Evolutionary conservation across 495 filamentous ascomycete genomes (phyloP).

Genomic region (Penicillium lividum): DNA sequence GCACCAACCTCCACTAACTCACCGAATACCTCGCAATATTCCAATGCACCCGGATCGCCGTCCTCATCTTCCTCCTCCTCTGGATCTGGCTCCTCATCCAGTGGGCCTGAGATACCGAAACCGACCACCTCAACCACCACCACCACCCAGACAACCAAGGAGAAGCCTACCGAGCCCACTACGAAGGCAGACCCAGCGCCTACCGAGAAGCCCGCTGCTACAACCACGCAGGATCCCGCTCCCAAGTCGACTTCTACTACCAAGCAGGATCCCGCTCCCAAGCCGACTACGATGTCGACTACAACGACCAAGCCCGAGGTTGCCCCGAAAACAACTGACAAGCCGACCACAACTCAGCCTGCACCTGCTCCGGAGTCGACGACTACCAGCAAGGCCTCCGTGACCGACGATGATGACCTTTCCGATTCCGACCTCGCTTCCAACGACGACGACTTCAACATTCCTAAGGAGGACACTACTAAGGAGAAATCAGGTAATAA

Average conservation of each 20-base stretch:
- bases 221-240: slow-evolving; percentile 2
- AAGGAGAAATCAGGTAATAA: no score
- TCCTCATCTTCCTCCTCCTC: slow-evolving; percentile 35
- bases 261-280: slow-evolving; percentile 1
- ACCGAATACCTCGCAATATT: slow-evolving; percentile 27
- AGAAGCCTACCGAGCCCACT: slow-evolving; percentile 6
- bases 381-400: slow-evolving; percentile 3
- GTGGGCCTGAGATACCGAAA: slow-evolving; percentile 18
- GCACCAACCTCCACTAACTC: slow-evolving; percentile 34
- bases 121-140: background rate
- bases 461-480: background rate
- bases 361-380: slow-evolving; percentile 9
- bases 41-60: slow-evolving; percentile 31
- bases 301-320: slow-evolving; percentile 2
- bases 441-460: background rate
- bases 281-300: slow-evolving; percentile 3
- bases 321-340: background rate
- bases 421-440: background rate
- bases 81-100: slow-evolving; percentile 30
- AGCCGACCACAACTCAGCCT: slow-evolving; percentile 1
- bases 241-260: slow-evolving; percentile 5
- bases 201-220: slow-evolving; percentile 1
- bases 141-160: background rate
- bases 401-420: background rate
- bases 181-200: background rate